Percentiles rank a stretch among this genome's conserved stretches.
phyloP scores from a whole-genome alignment of 2,329 filamentous ascomycete species.

The Ilyonectria sp. region DNA sequence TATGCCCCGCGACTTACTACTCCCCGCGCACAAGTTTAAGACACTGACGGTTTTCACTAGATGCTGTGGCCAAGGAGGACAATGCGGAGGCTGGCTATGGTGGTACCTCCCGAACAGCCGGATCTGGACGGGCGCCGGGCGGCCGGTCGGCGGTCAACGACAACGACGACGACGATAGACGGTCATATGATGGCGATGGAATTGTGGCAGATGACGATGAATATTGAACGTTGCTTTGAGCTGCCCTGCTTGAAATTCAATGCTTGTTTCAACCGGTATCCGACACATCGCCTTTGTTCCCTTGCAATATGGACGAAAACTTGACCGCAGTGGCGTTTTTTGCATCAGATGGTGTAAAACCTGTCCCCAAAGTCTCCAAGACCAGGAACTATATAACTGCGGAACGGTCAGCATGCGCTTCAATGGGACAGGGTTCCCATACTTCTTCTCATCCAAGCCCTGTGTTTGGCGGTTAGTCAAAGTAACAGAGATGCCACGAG shows the following conservation, averaged over 20 bases:
- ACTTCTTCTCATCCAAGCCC: slow-evolving; percentile 99
- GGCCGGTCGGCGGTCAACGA: slow-evolving; percentile 53
- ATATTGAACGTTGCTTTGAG: slow-evolving; percentile 58
- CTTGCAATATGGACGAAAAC: slow-evolving; percentile 30
- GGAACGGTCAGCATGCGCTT: slow-evolving; percentile 53
- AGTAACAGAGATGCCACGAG: slow-evolving; percentile 17
- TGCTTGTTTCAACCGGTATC: slow-evolving; percentile 32
- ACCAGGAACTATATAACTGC: slow-evolving; percentile 93
- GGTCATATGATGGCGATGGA: slow-evolving; percentile 67
- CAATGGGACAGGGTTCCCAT: slow-evolving; percentile 48
- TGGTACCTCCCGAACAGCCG: slow-evolving; percentile 46
- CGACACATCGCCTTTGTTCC: slow-evolving; percentile 33
- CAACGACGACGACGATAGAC: slow-evolving; percentile 68
- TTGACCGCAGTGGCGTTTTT: slow-evolving; percentile 30
- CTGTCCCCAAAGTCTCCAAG: slow-evolving; percentile 96
- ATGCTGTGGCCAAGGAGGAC: slow-evolving; percentile 66
- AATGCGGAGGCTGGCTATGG: slow-evolving; percentile 49
- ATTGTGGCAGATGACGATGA: slow-evolving; percentile 71
- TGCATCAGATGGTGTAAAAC: slow-evolving; percentile 86
- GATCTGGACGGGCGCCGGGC: slow-evolving; percentile 41
- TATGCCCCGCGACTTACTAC: slow-evolving; percentile 51
- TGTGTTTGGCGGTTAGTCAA: slow-evolving; percentile 49
- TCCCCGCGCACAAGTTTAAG: slow-evolving; percentile 1
- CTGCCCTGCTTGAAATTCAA: slow-evolving; percentile 40
- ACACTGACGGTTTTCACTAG: slow-evolving; percentile 50